These are phyloP conservation scores for Cryptosporidium ryanae DNA, from an alignment of 169 alveolate species.

Conservation along the genomic window DNA sequence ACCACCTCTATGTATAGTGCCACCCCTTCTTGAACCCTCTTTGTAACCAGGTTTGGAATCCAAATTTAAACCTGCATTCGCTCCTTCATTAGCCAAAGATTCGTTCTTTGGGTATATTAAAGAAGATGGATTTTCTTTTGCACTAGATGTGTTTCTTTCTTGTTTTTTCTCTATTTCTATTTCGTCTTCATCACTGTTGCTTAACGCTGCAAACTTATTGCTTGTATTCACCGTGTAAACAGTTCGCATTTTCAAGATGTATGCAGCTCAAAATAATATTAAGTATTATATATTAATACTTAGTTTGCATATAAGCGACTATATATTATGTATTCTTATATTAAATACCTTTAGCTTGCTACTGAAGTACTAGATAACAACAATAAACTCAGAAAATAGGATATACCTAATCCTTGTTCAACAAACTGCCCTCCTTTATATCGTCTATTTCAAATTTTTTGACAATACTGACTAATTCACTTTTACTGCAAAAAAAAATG, in stretches of 20 bases:
- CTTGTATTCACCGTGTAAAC: conserved; percentile 63
- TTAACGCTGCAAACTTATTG: conserved; percentile 73
- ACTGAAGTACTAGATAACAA: too few relatives aligned
- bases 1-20: conserved; percentile 66
- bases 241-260: conserved; percentile 26
- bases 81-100: background rate
- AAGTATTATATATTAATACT: background rate
- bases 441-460: too few relatives aligned
- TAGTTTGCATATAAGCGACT: background rate
- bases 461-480: too few relatives aligned
- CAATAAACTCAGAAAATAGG: too few relatives aligned
- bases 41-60: background rate
- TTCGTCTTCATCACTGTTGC: conserved; percentile 64
- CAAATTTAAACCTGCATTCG: background rate
- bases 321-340: background rate
- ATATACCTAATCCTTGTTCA: too few relatives aligned
- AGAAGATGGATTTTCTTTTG: conserved; percentile 34
- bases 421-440: too few relatives aligned
- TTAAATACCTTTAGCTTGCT: background rate
- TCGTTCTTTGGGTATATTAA: conserved; percentile 42
- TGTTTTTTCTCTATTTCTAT: conserved; percentile 4
- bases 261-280: background rate
- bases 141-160: background rate
- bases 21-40: conserved; percentile 28
- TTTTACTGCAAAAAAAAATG: too few relatives aligned